Conservation (phyloP, 1,139 yeast genomes). For the Schizosaccharomyces versatilis region DNA sequence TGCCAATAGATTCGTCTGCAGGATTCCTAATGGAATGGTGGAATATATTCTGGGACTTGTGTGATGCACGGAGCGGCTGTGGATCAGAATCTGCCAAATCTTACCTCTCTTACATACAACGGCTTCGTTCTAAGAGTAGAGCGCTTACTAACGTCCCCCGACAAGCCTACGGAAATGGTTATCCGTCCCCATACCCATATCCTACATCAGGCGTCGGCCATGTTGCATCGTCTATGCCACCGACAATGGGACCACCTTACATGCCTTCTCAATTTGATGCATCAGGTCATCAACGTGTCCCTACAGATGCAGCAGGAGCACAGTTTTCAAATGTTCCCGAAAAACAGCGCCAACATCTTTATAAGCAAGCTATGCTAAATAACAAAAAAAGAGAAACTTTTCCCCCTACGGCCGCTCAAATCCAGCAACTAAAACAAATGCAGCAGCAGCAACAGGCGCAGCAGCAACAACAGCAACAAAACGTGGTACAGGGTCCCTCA, state of each 20-base stretch:
- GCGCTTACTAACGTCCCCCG: no score
- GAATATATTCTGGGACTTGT: conserved; percentile 89
- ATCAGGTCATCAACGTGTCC: no score
- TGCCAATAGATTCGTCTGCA: conserved; percentile 43
- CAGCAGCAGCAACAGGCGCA: conserved; percentile 13
- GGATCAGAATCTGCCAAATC: conserved; percentile 11
- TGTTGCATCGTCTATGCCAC: no score
- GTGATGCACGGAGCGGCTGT: conserved; percentile 49
- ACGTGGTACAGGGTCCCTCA: not conserved
- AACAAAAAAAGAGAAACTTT: conserved; percentile 8
- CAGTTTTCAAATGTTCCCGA: not conserved
- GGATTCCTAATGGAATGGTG: conserved; percentile 88
- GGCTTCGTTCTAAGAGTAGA: no score
- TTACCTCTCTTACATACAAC: not conserved
- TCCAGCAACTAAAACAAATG: conserved; percentile 15
- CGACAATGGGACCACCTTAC: no score
- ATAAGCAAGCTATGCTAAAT: conserved; percentile 1
- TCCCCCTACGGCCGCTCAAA: conserved; percentile 14
- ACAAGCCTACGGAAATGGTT: no score
- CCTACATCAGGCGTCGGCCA: no score
- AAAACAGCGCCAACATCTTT: not conserved
- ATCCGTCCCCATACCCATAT: no score
- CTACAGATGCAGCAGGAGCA: no score
- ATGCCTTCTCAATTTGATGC: no score
- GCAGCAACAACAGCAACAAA: conserved; percentile 14